Conservation (phyloP, 257 asterid species). For the Petrea volubilis region DNA sequence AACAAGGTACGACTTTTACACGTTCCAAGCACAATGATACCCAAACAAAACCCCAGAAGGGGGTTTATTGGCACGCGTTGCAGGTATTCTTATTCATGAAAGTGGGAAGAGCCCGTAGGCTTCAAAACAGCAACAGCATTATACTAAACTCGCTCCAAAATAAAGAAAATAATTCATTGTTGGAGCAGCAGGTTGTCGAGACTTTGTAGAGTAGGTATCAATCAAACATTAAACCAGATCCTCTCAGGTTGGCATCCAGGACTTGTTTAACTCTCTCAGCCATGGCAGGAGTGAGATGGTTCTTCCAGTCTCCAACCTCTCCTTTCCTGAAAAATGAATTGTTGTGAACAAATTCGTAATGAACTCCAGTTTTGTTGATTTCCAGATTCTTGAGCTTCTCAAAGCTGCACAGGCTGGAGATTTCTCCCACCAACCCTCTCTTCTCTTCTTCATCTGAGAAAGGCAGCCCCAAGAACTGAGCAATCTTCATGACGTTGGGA, state of each 20-base stretch:
- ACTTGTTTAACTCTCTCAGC: background rate
- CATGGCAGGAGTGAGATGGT: background rate
- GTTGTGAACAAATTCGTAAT: background rate
- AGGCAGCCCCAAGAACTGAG: slow-evolving; percentile 18
- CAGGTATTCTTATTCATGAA: too few species aligned
- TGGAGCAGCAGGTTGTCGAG: too few species aligned
- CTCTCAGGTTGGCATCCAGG: background rate
- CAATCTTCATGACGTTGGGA: background rate
- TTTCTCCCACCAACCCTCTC: background rate
- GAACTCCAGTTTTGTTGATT: slow-evolving; percentile 10
- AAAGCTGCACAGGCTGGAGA: slow-evolving; percentile 15
- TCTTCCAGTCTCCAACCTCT: slow-evolving; percentile 22
- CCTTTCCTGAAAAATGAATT: slow-evolving; percentile 6
- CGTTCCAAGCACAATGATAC: too few species aligned
- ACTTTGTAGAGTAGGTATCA: too few species aligned
- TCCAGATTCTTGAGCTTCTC: slow-evolving; percentile 18
- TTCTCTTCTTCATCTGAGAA: slow-evolving; percentile 25
- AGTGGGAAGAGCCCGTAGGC: too few species aligned
- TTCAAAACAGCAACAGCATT: too few species aligned
- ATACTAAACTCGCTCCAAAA: too few species aligned
- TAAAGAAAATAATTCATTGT: too few species aligned
- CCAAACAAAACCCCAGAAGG: too few species aligned
- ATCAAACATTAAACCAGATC: background rate
- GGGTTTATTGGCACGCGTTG: too few species aligned
- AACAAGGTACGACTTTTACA: too few species aligned